Conservation (phyloP, 257 asterid genomes). For the Solanum microdontum region DNA sequence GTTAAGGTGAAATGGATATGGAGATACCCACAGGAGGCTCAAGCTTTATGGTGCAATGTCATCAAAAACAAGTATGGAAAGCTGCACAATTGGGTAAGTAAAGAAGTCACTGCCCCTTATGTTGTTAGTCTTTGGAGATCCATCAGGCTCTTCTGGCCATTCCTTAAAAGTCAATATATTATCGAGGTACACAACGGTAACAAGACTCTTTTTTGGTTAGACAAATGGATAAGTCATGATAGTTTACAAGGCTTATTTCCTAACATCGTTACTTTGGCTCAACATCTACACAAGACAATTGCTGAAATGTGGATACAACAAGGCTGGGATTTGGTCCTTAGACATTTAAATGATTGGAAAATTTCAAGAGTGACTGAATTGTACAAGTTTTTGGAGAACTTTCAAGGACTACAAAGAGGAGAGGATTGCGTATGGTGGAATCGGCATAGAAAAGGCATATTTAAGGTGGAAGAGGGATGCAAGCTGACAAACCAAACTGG, state of each 20-base stretch:
- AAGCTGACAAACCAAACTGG: background rate
- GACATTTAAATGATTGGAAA: background rate
- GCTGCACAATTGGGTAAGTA: background rate
- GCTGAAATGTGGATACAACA: background rate
- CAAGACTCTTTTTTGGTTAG: background rate
- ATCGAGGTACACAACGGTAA: background rate
- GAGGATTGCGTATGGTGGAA: background rate
- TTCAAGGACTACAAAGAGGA: background rate
- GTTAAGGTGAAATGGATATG: background rate
- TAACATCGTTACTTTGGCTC: background rate
- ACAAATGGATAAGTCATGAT: background rate
- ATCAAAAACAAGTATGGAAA: background rate
- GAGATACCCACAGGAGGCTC: background rate
- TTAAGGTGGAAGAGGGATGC: background rate
- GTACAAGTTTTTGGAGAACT: background rate
- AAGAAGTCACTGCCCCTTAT: background rate
- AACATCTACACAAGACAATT: background rate
- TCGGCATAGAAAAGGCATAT: background rate
- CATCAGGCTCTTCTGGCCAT: background rate
- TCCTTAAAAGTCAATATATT: background rate
- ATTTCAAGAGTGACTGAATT: background rate
- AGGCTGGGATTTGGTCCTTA: background rate
- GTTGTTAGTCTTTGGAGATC: background rate
- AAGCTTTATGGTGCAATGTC: background rate
- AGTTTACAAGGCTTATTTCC: background rate